These are phyloP conservation scores for Peziza echinospora DNA, from an alignment of 495 filamentous ascomycete genomes.

Conservation along the genomic window DNA sequence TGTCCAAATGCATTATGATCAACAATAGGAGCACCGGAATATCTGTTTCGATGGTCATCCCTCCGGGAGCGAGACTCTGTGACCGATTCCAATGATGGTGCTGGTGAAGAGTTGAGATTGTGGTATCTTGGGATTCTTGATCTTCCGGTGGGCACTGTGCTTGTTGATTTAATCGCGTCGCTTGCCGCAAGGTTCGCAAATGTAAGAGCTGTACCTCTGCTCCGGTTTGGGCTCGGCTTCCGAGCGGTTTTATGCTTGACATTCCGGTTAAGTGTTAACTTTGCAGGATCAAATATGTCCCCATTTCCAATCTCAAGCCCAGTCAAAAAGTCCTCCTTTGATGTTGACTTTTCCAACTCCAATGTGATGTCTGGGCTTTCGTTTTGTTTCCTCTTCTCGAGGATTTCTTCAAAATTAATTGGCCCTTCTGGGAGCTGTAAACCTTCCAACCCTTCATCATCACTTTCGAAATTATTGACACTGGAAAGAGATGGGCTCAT, in stretches of 20 bases:
- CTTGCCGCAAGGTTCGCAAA: slow-evolving; percentile 54
- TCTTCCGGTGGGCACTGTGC: slow-evolving; percentile 3
- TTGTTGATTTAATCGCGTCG: slow-evolving; percentile 29
- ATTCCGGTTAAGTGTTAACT: slow-evolving; percentile 77
- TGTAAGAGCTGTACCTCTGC: slow-evolving; percentile 64
- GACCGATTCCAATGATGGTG: not conserved
- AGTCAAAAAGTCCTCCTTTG: slow-evolving; percentile 65
- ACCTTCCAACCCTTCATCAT: slow-evolving; percentile 75
- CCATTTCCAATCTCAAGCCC: slow-evolving; percentile 73
- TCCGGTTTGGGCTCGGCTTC: slow-evolving; percentile 40
- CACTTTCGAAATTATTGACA: slow-evolving; percentile 64
- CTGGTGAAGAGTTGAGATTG: slow-evolving; percentile 19
- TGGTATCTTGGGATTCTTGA: slow-evolving; percentile 10
- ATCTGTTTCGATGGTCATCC: slow-evolving; percentile 37
- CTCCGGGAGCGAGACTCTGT: slow-evolving; percentile 35
- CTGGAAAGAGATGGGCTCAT: slow-evolving; percentile 68
- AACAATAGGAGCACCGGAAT: slow-evolving; percentile 49
- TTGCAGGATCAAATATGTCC: slow-evolving; percentile 47
- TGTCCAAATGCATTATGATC: slow-evolving; percentile 88
- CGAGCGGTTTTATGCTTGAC: slow-evolving; percentile 58
- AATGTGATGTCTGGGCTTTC: slow-evolving; percentile 11
- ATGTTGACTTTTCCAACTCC: slow-evolving; percentile 6
- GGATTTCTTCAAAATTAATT: slow-evolving; percentile 51
- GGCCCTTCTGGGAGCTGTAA: slow-evolving; percentile 65
- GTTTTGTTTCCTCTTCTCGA: slow-evolving; percentile 37